Conservation (phyloP, 1,139 yeast genomes). For the Blastobotrys niveus region DNA sequence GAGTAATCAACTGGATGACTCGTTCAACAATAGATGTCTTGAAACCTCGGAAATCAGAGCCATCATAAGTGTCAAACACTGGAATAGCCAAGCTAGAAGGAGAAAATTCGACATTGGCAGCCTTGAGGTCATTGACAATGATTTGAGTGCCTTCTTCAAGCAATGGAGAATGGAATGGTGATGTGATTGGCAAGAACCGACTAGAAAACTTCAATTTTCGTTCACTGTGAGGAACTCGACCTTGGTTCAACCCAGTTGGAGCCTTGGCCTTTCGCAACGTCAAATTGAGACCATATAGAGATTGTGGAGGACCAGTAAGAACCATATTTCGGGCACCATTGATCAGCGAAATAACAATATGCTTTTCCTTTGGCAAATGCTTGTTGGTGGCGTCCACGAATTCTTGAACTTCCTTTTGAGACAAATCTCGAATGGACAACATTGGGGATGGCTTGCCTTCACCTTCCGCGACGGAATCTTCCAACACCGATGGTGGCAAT, state of each 20-base stretch:
- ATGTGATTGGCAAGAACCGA: slow-evolving; percentile 89
- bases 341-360: slow-evolving; percentile 80
- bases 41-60: slow-evolving; percentile 63
- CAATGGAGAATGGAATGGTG: slow-evolving; percentile 94
- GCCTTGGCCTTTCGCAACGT: slow-evolving; percentile 92
- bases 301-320: slow-evolving; percentile 96
- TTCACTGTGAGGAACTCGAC: slow-evolving; percentile 87
- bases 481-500: slow-evolving; percentile 86
- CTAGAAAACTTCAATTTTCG: slow-evolving; percentile 89
- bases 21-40: slow-evolving; percentile 52
- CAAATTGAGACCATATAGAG: slow-evolving; percentile 92
- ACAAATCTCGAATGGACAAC: slow-evolving; percentile 88
- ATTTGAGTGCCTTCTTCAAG: slow-evolving; percentile 63
- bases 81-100: slow-evolving; percentile 63
- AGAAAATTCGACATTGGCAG: slow-evolving; percentile 53
- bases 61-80: slow-evolving; percentile 85
- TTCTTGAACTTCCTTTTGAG: slow-evolving; percentile 68
- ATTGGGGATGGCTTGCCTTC: slow-evolving; percentile 98
- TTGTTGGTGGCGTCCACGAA: slow-evolving; percentile 83
- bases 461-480: slow-evolving; percentile 87
- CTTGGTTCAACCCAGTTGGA: slow-evolving; percentile 88
- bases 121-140: slow-evolving; percentile 59
- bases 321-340: slow-evolving; percentile 96
- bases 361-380: slow-evolving; percentile 88
- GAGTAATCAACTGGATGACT: slow-evolving; percentile 74